phyloP scores from a whole-genome alignment of 2,329 filamentous ascomycete species.

The Exserohilum turcica region DNA sequence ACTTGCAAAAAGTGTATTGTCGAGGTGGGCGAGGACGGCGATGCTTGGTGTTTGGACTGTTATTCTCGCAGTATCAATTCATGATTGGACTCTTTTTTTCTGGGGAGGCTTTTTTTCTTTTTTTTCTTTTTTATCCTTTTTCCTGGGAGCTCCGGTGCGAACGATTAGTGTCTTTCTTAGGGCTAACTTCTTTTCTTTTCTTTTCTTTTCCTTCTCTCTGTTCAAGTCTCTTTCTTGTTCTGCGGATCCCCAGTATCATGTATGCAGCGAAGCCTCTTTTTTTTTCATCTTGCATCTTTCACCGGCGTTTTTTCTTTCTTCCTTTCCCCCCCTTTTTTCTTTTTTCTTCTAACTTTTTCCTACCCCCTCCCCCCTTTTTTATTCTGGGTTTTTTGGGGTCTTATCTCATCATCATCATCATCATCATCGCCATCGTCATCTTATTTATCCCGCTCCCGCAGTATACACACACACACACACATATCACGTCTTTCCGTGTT shows the following conservation, averaged over 20 bases:
- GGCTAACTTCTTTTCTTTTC: background rate
- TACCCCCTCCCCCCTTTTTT: no score
- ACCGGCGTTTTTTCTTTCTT: background rate
- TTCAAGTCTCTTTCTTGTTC: no score
- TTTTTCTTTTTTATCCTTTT: background rate
- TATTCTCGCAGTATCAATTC: conserved; percentile 34
- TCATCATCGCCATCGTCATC: no score
- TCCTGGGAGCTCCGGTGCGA: no score
- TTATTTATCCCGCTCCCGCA: no score
- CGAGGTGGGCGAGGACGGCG: conserved; percentile 67
- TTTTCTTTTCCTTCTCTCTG: no score
- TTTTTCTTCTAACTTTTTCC: background rate
- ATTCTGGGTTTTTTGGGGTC: background rate
- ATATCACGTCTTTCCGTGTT: no score
- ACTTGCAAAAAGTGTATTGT: conserved; percentile 73
- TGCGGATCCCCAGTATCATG: no score
- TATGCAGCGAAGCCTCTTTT: background rate
- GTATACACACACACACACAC: no score
- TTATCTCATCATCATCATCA: background rate
- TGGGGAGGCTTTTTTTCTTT: background rate
- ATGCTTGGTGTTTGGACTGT: conserved; percentile 70
- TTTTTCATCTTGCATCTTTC: background rate
- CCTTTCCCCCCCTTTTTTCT: background rate
- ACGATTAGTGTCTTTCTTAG: no score
- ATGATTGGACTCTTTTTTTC: conserved; percentile 1